A percentile compares a stretch with the other conserved stretches of the same genome.
Conservation (phyloP, 148 eudicot species). For the Beta vulgaris region DNA sequence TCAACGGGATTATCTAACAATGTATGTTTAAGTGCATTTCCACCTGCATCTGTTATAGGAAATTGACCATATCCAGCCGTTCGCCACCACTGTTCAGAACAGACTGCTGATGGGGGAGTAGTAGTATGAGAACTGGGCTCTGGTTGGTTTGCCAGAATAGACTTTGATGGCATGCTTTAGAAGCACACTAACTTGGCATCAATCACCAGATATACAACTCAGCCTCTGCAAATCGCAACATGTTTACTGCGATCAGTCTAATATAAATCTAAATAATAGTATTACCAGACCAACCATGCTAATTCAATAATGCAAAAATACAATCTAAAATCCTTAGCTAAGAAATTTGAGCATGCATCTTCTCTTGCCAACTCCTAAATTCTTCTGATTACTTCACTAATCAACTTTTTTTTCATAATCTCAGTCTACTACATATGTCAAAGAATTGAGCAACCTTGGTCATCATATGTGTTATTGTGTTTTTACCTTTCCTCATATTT, state of each 20-base stretch:
- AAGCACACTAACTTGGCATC: conserved; percentile 19
- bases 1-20: conserved; percentile 37
- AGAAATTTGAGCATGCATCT: not conserved
- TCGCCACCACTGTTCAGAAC: conserved; percentile 74
- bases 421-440: too few relatives aligned
- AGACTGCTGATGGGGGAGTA: conserved; percentile 43
- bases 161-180: conserved; percentile 69
- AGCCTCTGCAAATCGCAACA: conserved; percentile 16
- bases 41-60: conserved; percentile 39
- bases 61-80: conserved; percentile 40
- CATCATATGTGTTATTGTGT: too few relatives aligned
- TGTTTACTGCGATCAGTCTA: not conserved
- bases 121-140: conserved; percentile 34
- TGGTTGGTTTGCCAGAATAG: conserved; percentile 34
- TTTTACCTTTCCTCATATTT: not conserved
- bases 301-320: not conserved
- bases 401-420: not conserved
- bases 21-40: conserved; percentile 46
- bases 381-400: not conserved
- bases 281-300: not conserved
- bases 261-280: not conserved
- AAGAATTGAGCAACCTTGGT: too few relatives aligned
- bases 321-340: not conserved
- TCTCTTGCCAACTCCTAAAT: not conserved
- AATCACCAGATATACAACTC: conserved; percentile 4